Evolutionary conservation across 441 rosid species (phyloP).

Genomic region (Aquilaria agallochum): DNA sequence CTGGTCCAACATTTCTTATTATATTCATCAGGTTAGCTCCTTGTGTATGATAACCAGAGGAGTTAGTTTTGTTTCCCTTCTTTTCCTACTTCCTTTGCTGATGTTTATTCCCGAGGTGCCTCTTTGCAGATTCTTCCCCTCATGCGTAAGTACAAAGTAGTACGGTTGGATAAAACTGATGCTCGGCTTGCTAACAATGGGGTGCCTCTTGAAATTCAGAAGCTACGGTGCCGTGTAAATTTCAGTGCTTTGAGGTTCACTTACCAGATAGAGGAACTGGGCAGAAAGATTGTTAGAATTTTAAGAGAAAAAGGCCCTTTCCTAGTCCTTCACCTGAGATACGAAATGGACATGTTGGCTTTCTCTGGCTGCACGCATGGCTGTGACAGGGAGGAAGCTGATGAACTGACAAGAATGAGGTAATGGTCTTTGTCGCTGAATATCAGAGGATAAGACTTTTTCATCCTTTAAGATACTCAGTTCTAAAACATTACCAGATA

Average conservation of each 20-base stretch:
- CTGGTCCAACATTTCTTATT: slow-evolving; percentile 74
- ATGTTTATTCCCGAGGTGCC: slow-evolving; percentile 17
- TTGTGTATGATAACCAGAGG: neutral
- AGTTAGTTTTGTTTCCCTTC: slow-evolving; percentile 8
- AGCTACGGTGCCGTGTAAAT: slow-evolving; percentile 65
- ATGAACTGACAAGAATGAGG: slow-evolving; percentile 67
- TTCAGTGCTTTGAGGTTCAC: slow-evolving; percentile 61
- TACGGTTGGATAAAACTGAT: slow-evolving; percentile 63
- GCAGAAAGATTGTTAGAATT: slow-evolving; percentile 49
- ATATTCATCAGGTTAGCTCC: slow-evolving; percentile 47
- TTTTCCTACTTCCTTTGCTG: neutral
- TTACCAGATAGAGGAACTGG: slow-evolving; percentile 58
- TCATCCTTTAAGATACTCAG: slow-evolving; percentile 4
- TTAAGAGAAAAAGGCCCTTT: slow-evolving; percentile 69
- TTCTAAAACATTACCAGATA: slow-evolving; percentile 32
- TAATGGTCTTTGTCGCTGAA: slow-evolving; percentile 15
- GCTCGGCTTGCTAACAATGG: slow-evolving; percentile 65
- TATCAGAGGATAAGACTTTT: neutral
- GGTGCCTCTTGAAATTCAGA: slow-evolving; percentile 61
- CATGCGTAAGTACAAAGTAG: slow-evolving; percentile 53
- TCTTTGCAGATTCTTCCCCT: slow-evolving; percentile 60
- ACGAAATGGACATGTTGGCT: slow-evolving; percentile 79
- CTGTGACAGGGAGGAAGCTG: slow-evolving; percentile 55
- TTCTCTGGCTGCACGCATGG: slow-evolving; percentile 76
- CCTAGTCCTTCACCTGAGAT: slow-evolving; percentile 68